Evolutionary conservation across 1,139 yeast species (phyloP), one percentile per base, ranked within the genome.

Genomic region (Saccharomyces pastorianus): DNA sequence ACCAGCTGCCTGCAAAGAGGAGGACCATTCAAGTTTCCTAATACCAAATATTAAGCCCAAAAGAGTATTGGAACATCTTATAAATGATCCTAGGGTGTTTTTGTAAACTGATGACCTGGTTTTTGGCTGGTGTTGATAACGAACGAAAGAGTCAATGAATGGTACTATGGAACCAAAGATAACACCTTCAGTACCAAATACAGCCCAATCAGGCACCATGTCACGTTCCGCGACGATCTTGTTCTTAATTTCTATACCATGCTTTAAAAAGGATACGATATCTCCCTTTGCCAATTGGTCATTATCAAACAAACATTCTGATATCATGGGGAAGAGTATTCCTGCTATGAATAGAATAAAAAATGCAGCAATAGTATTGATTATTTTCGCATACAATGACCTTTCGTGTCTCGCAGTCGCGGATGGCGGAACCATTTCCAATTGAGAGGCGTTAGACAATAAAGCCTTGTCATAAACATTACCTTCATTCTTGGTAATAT

Each of bases 11-110:
- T 89, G 96, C 49, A 84, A 71, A 20, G 88, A 80, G 0, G 90
- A 82, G 46, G 79, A 74, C 96, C 96, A 89, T 59, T 85, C 85
- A 50, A 88, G 77, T 62, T 85, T 85, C 59, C 95, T 80, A 48
- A 90, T 80, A 26, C 95, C 96, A 65, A 88, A 90, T 8, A 88
- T 80, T 28, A 91, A 81, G 3, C 97, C 97, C 58, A 90, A 73
- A 63, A 90, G 81, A 5, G 95, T 89, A 50, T 88, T 83, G 52
- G 81, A 74, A 46, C 88, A 80, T 58, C 96, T 78, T 56, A 82
- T 67, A 41, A 82, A 71, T 6, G 80, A 69, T 7, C 74, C 64
- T 66, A 76, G 71, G 51, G 59, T 53, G 17, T 51, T 41, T 46
- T 59, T 55, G n/a, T 56, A 56, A 42, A 58, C 52, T 26, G 61